Conservation (phyloP, 2,329 filamentous ascomycete genomes). For the Aspergillus intermedius region DNA sequence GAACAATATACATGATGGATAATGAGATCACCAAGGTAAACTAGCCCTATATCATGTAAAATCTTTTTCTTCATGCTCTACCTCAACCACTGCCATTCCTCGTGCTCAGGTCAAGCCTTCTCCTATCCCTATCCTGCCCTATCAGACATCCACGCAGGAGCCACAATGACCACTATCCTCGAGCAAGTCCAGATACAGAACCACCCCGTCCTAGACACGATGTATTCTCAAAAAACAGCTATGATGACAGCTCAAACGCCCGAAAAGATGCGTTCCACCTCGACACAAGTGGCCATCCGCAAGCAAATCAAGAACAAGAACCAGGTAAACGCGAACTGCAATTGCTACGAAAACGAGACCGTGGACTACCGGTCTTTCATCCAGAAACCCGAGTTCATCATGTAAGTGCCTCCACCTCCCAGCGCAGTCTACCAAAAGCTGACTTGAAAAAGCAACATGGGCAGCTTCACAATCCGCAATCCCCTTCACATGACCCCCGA, state of each 20-base stretch:
- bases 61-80: background rate
- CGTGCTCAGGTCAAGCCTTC: no score
- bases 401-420: background rate
- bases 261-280: no score
- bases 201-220: background rate
- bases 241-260: background rate
- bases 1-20: slow-evolving; percentile 2
- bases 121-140: no score
- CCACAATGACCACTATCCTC: background rate
- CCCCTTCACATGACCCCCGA: background rate
- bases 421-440: no score
- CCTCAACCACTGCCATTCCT: no score
- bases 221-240: background rate
- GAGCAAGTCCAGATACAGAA: background rate
- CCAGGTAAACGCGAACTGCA: background rate
- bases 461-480: background rate
- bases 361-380: background rate
- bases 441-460: background rate
- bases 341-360: background rate
- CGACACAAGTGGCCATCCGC: background rate
- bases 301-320: background rate
- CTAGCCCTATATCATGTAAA: background rate
- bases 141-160: background rate
- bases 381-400: background rate
- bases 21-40: slow-evolving; percentile 2